phyloP scores from a whole-genome alignment of 2,329 filamentous ascomycete genomes.

The Exserohilum rostratum region DNA sequence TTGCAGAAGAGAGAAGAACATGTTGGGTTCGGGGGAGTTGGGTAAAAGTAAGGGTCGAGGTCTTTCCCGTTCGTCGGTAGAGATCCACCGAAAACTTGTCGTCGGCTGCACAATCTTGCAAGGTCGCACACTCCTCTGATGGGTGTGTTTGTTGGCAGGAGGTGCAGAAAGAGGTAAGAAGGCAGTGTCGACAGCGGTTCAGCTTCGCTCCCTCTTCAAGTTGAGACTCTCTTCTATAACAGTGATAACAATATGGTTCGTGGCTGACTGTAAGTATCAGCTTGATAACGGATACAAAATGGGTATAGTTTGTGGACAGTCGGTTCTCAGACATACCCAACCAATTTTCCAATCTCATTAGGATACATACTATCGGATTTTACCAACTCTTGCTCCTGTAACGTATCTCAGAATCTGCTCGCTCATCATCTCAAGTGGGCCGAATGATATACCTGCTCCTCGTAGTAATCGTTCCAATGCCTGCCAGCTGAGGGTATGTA shows the following conservation, averaged over 20 bases:
- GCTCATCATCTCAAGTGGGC: neutral
- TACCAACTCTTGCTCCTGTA: neutral
- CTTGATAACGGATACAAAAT: neutral
- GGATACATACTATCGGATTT: neutral
- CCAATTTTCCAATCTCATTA: neutral
- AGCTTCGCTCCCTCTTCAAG: neutral
- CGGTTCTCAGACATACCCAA: neutral
- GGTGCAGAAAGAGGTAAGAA: neutral
- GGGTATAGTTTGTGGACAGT: neutral
- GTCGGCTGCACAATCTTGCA: neutral
- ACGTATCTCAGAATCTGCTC: neutral
- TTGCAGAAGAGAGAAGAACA: neutral
- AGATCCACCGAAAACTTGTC: neutral
- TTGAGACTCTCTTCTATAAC: neutral
- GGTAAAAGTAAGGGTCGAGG: neutral
- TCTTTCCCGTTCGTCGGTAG: neutral
- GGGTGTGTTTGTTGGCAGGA: neutral
- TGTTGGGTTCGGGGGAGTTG: neutral
- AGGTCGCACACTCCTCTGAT: neutral
- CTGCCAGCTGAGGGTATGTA: neutral
- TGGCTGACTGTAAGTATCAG: neutral
- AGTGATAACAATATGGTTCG: neutral
- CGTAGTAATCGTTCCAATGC: neutral
- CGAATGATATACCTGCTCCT: neutral
- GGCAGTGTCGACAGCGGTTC: neutral